Conservation (phyloP, 2,329 filamentous ascomycete species). For the Scopulariopsis brevicaulis region DNA sequence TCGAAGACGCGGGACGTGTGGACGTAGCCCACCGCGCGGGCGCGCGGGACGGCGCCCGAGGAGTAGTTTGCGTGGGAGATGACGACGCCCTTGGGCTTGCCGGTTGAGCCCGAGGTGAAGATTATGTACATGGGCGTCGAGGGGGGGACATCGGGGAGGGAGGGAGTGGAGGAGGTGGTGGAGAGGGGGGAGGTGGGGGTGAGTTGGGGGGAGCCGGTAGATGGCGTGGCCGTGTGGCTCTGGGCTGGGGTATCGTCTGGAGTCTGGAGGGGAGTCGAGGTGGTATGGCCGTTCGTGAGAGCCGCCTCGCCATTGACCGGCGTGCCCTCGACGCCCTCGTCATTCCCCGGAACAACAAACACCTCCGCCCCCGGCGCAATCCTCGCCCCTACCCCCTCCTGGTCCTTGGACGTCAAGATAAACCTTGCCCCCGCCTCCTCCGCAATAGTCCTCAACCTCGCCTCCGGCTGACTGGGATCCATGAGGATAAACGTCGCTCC, state of each 20-base stretch:
- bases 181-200: neutral
- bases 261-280: neutral
- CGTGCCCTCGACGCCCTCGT: neutral
- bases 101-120: constrained; percentile 55
- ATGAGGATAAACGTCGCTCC: constrained; percentile 34
- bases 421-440: constrained; percentile 27
- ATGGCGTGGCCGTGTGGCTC: neutral
- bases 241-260: neutral
- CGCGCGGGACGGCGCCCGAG: constrained; percentile 30
- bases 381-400: constrained; percentile 22
- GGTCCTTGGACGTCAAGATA: constrained; percentile 26
- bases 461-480: constrained; percentile 32
- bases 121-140: constrained; percentile 40
- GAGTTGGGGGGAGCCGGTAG: neutral
- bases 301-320: too few species aligned
- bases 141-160: constrained; percentile 26
- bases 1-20: constrained; percentile 30
- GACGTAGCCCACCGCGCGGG: constrained; percentile 27
- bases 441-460: constrained; percentile 29
- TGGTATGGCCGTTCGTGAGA: too few species aligned
- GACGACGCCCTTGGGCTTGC: constrained; percentile 51
- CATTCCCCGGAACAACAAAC: constrained; percentile 13
- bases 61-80: constrained; percentile 34
- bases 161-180: neutral
- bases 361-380: constrained; percentile 19